A percentile compares a stretch with the other conserved stretches of the same genome.
Conservation (phyloP, 768 basidiomycete species). For the Collybia sordida region DNA sequence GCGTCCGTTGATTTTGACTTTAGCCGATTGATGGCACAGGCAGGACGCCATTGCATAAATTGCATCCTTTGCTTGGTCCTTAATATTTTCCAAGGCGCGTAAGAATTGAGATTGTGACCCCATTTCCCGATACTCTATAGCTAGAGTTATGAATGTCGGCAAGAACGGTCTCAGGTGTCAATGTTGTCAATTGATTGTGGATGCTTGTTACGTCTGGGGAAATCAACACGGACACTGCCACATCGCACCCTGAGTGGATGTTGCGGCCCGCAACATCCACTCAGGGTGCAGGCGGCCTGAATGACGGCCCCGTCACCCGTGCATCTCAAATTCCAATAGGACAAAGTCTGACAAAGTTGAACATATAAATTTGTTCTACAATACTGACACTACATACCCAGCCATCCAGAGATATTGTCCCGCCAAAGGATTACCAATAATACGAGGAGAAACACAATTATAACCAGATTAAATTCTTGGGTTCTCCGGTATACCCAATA, state of each 20-base stretch:
- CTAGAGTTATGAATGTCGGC: not conserved
- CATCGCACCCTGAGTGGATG: too few species aligned
- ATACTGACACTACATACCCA: not conserved
- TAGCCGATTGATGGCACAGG: conserved; percentile 78
- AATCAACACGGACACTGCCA: too few species aligned
- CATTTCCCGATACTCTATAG: conserved; percentile 10
- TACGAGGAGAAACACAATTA: conserved; percentile 22
- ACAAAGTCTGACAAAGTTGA: too few species aligned
- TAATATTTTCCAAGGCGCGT: conserved; percentile 53
- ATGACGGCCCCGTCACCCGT: too few species aligned
- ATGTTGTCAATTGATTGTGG: too few species aligned
- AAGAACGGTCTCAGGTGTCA: too few species aligned
- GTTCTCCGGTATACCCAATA: conserved; percentile 24
- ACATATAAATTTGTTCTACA: not conserved
- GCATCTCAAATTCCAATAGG: too few species aligned
- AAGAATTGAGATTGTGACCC: conserved; percentile 35
- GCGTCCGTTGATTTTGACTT: conserved; percentile 93
- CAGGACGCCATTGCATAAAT: conserved; percentile 81
- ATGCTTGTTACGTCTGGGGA: too few species aligned
- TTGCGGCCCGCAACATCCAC: conserved; percentile 26
- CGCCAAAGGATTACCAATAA: conserved; percentile 30
- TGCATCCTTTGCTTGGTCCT: conserved; percentile 80
- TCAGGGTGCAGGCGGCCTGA: too few species aligned
- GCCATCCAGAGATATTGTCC: conserved; percentile 14
- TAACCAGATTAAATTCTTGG: conserved; percentile 15